Base-by-base conservation (phyloP, 2,329 filamentous ascomycete genomes). In the Stagonosporopsis tanaceti region DNA sequence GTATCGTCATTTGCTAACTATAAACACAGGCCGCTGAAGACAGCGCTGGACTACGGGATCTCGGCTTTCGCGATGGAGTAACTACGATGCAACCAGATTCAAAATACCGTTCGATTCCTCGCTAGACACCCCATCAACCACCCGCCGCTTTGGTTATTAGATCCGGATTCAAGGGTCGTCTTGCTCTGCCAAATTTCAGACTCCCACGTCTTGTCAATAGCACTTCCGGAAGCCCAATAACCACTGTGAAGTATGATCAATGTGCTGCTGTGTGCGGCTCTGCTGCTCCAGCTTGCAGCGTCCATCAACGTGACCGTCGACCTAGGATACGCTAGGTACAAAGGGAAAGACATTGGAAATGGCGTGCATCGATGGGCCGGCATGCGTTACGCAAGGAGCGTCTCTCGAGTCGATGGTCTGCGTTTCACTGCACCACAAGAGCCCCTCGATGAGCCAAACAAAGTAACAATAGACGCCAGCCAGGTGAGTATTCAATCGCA, bases 291-390 rank as follows among this genome's bases (percentile, higher is more conserved):
- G 47, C 53, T 62, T 40, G 51, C 56, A 4, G 46, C 64, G 30
- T 78, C 79, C 14, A 73, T 80, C 25, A 65, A 78, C 17, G 59
- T 74, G 3, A 68, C 76, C 6, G 86, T 92, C 14, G 80, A 90
- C 60, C 79, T 93, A 22, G 82, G 81, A 3, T 93, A 93, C 70
- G 83, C 87, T 28, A 83, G 80, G 25, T 92, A 93, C 68, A 74
- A 81, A 47, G 91, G 91, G 8, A 75, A 78, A 4, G 69, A 79
- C 1, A 77, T 83, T 1, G 64, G 75, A 0, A 84, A 85, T 64
- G 88, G 87, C 1, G 78, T 92, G 45, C 86, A 84, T 2, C 82
- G 89, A 72, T 94, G 89, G 89, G 81, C 91, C 7, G 91, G 90
- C 1, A 85, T 95, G 61, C 85, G 89, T 40, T 95, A 87, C 77